Evolutionary conservation across 164 flowering plant genomes (phyloP).

Genomic region (Protea cynaroides): DNA sequence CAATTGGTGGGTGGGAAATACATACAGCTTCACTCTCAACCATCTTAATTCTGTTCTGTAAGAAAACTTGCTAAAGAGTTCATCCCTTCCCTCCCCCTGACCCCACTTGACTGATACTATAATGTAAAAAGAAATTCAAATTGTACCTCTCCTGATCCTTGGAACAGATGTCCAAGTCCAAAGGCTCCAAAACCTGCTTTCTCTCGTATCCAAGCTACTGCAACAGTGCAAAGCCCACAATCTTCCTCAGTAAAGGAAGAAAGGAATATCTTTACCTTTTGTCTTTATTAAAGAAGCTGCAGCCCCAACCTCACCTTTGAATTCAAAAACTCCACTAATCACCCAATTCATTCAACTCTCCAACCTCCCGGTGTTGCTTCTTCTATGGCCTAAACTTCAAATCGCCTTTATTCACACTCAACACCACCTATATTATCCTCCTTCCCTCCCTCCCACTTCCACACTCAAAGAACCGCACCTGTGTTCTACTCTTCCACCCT

Average conservation of each 20-base stretch:
- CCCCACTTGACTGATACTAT: too few species aligned
- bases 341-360: not conserved
- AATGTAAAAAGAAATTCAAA: too few species aligned
- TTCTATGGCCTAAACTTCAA: not conserved
- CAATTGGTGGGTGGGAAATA: too few species aligned
- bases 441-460: too few species aligned
- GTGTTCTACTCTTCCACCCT: not conserved
- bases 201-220: conserved; percentile 10
- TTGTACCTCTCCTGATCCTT: not conserved
- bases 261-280: conserved; percentile 12
- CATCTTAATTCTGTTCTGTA: too few species aligned
- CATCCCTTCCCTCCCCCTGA: not conserved
- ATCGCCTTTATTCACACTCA: conserved; percentile 10
- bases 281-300: conserved; percentile 18
- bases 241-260: conserved; percentile 3
- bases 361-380: not conserved
- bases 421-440: not conserved
- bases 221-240: not conserved
- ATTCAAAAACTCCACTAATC: not conserved
- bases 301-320: conserved; percentile 2
- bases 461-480: not conserved
- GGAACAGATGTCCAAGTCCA: not conserved
- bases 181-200: conserved; percentile 12
- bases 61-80: not conserved
- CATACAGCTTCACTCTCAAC: too few species aligned